A percentile compares a stretch with the other conserved stretches of the same genome.
Evolutionary conservation across 345 rosid species (phyloP).

Genomic region (Euphorbia pulcherrima): DNA sequence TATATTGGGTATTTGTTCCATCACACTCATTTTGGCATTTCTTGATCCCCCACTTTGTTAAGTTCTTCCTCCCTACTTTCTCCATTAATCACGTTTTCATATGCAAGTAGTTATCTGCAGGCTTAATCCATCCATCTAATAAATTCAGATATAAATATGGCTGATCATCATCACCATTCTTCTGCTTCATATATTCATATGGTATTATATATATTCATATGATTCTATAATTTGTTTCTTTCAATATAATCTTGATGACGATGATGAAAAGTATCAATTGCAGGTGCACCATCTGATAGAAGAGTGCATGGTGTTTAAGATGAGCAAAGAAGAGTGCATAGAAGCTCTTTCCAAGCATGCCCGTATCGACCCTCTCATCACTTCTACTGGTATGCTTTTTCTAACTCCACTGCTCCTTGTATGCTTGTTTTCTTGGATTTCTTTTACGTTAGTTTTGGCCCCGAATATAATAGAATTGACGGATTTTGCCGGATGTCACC

Average conservation of each 20-base stretch:
- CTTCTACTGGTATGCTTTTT: slow-evolving; percentile 78
- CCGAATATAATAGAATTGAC: too few species aligned
- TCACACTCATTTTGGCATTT: slow-evolving; percentile 11
- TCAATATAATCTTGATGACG: background rate
- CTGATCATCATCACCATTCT: slow-evolving; percentile 21
- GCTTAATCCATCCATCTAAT: too few species aligned
- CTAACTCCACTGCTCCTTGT: too few species aligned
- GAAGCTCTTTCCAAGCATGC: slow-evolving; percentile 88
- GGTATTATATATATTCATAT: slow-evolving; percentile 6
- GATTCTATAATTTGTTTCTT: background rate
- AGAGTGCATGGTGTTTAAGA: slow-evolving; percentile 76
- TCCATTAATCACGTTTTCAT: background rate
- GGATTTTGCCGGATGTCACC: too few species aligned
- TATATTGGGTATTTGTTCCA: slow-evolving; percentile 1
- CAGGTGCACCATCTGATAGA: slow-evolving; percentile 94
- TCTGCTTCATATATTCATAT: slow-evolving; percentile 29
- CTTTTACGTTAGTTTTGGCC: too few species aligned
- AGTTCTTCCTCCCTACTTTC: background rate
- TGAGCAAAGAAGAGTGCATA: slow-evolving; percentile 92
- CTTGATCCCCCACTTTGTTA: slow-evolving; percentile 14
- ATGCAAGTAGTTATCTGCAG: too few species aligned
- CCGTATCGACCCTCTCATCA: slow-evolving; percentile 70
- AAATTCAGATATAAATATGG: slow-evolving; percentile 6
- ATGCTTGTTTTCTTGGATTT: too few species aligned
- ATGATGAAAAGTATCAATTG: slow-evolving; percentile 6